These are phyloP conservation scores for Rhodotorula taiwanensis DNA, from an alignment of 768 basidiomycete species.

Conservation along the genomic window DNA sequence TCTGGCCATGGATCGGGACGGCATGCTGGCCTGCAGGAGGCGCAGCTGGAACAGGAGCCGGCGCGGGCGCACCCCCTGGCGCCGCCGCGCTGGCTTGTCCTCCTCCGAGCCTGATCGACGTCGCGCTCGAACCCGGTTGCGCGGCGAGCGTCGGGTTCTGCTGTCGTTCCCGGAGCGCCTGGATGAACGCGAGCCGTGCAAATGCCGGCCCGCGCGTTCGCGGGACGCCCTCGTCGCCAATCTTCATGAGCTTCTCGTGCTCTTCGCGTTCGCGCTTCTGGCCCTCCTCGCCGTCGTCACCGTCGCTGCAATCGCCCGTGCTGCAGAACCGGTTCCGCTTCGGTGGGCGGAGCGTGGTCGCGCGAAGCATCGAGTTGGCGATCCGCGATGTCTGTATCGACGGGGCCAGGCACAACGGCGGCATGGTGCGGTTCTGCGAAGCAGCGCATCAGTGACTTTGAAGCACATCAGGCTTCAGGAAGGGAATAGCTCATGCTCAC, in stretches of 20 bases:
- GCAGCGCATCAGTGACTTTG: too few species aligned
- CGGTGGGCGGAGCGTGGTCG: conserved; percentile 44
- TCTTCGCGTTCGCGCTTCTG: conserved; percentile 24
- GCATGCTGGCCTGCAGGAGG: background rate
- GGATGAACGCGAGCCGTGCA: conserved; percentile 36
- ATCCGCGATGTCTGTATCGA: conserved; percentile 38
- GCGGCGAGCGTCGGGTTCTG: conserved; percentile 21
- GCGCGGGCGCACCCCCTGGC: background rate
- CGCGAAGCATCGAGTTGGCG: conserved; percentile 46
- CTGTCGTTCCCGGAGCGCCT: conserved; percentile 31
- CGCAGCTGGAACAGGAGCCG: too few species aligned
- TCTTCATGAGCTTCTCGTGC: conserved; percentile 34
- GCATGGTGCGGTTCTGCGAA: conserved; percentile 23
- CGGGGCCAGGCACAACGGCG: conserved; percentile 34
- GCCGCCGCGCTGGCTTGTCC: background rate
- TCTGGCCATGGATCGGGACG: background rate
- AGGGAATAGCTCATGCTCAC: conserved; percentile 36
- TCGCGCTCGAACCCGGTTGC: conserved; percentile 25
- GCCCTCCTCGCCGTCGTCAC: conserved; percentile 11
- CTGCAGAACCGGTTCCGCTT: conserved; percentile 35
- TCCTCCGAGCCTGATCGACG: conserved; percentile 25
- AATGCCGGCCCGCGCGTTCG: conserved; percentile 31
- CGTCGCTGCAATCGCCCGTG: conserved; percentile 22
- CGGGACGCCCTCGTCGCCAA: conserved; percentile 33
- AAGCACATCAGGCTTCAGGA: too few species aligned